Base-by-base conservation (phyloP, 2,329 filamentous ascomycete species). In the Penicillium polonicum region DNA sequence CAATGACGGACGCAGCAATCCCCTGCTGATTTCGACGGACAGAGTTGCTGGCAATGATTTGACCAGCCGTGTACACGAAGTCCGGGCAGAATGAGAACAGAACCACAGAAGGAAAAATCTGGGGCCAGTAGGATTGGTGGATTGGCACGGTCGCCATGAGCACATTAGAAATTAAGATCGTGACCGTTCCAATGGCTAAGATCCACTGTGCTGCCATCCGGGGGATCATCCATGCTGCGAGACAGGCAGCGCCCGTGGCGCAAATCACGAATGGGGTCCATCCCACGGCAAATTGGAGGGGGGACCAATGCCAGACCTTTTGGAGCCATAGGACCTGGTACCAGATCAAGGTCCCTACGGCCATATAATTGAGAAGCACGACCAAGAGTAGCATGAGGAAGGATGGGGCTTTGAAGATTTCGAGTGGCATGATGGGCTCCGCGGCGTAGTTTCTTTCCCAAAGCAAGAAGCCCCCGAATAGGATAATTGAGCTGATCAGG, bases 11-110 rank as follows among this genome's bases (percentile, higher is more conserved):
- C 0, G 76, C 79, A 0, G 81, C 82, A 3, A 83, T 72, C 0
- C 82, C 82, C 50, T 84, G 81, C 23, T 84, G 74, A 5, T 75
- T 72, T 3, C 74, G 71, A 3, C 65, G 72, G 31, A 84, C 81
- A 0, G 75, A 76, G 55, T 83, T 82, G 53, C 81, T 83, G 0
- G 81, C 79, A 53, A 84, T 82, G 5, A 84, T 80, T 58, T 83
- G 80, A 0, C 80, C 80, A 0, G 79, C 79, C 0, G 80, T 78
- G 52, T 78, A 82, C 5, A 82, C 74, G 2, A 83, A 76, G 58
- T 84, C 82, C 0, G 80, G 79, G 31, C 78, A 80, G 62, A 74
- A 74, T 0, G 68, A 59, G 25, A 71, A 68, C 9, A 76, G 60
- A 5, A 76, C 55, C 17, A 71, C 68, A 2, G 72, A 73, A 0